Conservation (phyloP, 257 asterid species). For the Solanum tarijense region DNA sequence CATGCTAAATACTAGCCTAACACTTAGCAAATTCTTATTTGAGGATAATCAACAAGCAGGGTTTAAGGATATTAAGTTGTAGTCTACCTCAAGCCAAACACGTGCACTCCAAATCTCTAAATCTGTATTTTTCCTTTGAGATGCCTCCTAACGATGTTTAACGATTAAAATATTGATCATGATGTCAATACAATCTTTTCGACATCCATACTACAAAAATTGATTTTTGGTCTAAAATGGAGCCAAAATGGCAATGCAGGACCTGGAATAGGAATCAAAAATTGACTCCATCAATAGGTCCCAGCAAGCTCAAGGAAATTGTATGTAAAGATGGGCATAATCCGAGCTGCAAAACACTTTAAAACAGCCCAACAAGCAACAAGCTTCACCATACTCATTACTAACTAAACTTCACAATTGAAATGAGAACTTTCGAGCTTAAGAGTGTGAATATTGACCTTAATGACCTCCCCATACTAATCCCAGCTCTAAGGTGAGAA, state of each 20-base stretch:
- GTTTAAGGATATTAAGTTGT: neutral
- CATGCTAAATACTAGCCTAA: neutral
- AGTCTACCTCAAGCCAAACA: neutral
- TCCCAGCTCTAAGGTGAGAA: neutral
- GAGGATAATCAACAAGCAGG: neutral
- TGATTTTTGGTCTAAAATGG: neutral
- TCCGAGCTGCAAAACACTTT: no score
- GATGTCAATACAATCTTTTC: no score
- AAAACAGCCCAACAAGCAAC: neutral
- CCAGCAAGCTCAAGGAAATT: neutral
- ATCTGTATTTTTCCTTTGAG: neutral
- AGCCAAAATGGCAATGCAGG: neutral
- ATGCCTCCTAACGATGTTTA: neutral
- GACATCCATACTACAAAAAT: neutral
- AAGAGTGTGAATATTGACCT: neutral
- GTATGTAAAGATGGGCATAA: neutral
- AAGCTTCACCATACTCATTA: no score
- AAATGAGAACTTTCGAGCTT: neutral
- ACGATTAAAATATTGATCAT: no score
- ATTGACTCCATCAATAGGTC: neutral
- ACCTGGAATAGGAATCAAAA: no score
- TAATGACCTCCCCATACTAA: neutral
- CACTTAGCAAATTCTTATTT: neutral
- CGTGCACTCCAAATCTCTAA: no score
- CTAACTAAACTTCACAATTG: no score